phyloP scores from a whole-genome alignment of 176 grass and related monocot genomes.

The Areca catechu region DNA sequence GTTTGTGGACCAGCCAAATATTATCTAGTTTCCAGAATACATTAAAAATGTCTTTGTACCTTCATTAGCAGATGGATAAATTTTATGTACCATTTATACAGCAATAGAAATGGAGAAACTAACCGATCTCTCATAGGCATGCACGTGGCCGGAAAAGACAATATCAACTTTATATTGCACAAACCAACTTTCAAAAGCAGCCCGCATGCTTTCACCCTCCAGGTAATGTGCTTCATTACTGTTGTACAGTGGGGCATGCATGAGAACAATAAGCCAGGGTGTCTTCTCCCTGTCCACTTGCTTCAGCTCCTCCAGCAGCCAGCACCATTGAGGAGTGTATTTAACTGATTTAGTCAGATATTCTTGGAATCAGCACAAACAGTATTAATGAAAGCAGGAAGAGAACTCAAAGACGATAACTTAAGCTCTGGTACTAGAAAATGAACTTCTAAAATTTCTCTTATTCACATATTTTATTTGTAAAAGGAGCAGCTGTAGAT shows the following conservation, averaged over 20 bases:
- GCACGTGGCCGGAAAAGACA: constrained; percentile 86
- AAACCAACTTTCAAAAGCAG: constrained; percentile 79
- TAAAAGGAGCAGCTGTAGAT: no score
- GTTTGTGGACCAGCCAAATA: no score
- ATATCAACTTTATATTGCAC: constrained; percentile 89
- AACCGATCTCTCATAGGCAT: constrained; percentile 96
- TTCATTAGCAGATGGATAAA: not conserved
- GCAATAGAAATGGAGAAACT: constrained; percentile 8
- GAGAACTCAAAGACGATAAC: no score
- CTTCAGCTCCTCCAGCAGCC: constrained; percentile 66
- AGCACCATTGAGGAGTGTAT: constrained; percentile 85
- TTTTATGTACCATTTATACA: not conserved
- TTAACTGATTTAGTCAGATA: constrained; percentile 45
- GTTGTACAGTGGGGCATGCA: constrained; percentile 89
- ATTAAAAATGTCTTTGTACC: no score
- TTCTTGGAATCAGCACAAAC: not conserved
- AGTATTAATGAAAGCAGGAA: no score
- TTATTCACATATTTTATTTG: no score
- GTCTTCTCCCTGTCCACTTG: constrained; percentile 88
- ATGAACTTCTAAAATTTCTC: no score
- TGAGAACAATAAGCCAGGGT: constrained; percentile 96
- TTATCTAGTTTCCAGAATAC: no score
- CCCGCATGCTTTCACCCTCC: constrained; percentile 94
- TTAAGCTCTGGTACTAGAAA: no score
- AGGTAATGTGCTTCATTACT: constrained; percentile 79